Conservation (phyloP, 2,329 filamentous ascomycete species). For the Helicocarpus griseus region DNA sequence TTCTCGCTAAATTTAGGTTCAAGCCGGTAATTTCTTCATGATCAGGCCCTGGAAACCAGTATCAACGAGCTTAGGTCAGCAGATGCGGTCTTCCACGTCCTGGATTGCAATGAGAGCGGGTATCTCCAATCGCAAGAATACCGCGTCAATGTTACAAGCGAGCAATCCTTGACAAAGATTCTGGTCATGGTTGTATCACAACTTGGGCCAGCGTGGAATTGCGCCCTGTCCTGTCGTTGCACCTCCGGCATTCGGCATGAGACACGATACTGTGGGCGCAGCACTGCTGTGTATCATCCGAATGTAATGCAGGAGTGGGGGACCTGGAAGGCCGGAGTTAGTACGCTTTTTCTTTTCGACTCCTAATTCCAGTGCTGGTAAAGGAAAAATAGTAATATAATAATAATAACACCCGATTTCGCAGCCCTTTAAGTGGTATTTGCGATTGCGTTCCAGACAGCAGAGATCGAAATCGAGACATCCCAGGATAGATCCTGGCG, state of each 20-base stretch:
- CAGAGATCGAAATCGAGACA: background rate
- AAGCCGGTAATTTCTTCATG: background rate
- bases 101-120: background rate
- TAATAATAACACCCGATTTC: background rate
- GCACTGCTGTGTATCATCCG: background rate
- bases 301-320: background rate
- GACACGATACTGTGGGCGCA: background rate
- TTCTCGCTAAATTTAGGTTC: constrained; percentile 1
- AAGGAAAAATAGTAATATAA: no score
- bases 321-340: background rate
- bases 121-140: background rate
- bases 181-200: constrained; percentile 1
- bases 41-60: background rate
- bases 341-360: background rate
- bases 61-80: background rate
- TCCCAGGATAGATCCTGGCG: background rate
- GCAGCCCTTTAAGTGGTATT: background rate
- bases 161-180: background rate
- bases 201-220: constrained; percentile 1
- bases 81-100: background rate
- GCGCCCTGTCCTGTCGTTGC: background rate
- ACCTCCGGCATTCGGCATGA: background rate
- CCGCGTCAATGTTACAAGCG: background rate
- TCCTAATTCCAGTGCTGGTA: background rate
- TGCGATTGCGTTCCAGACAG: background rate